phyloP scores from a whole-genome alignment of 75 land plant genomes.

The Adiantum capillusveneris region DNA sequence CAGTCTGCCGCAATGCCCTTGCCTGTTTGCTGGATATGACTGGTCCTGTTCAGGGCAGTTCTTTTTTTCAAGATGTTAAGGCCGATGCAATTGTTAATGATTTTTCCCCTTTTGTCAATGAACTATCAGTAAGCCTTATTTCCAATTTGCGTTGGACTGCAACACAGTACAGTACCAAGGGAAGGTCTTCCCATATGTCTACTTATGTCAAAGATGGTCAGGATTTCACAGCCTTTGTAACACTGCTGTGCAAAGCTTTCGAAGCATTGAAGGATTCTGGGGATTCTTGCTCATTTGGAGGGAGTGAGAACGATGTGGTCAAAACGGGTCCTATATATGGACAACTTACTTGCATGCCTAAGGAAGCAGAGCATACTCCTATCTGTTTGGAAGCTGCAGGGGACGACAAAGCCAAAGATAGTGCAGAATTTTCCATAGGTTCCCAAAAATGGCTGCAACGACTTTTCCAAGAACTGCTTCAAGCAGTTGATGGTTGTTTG shows the following conservation, averaged over 20 bases:
- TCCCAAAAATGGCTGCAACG: conserved; percentile 31
- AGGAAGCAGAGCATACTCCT: conserved; percentile 11
- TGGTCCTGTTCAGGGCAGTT: conserved; percentile 20
- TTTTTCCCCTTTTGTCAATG: conserved; percentile 62
- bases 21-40: conserved; percentile 46
- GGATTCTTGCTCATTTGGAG: no score
- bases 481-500: conserved; percentile 42
- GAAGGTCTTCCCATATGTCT: conserved; percentile 16
- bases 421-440: conserved; percentile 8
- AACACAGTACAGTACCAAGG: conserved; percentile 13
- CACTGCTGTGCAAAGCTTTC: conserved; percentile 41
- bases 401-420: not conserved
- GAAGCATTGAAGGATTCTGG: conserved; percentile 7
- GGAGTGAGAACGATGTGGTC: no score
- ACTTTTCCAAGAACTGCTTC: conserved; percentile 43
- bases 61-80: conserved; percentile 20
- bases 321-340: no score
- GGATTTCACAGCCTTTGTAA: conserved; percentile 64
- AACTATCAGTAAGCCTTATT: conserved; percentile 38
- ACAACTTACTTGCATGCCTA: not conserved
- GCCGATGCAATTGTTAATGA: conserved; percentile 37
- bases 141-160: conserved; percentile 30
- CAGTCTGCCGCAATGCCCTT: conserved; percentile 51
- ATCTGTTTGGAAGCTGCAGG: not conserved
- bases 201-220: conserved; percentile 31